phyloP scores from a whole-genome alignment of 202 grass and related monocot genomes.

The Cymbopogon flexuosus region DNA sequence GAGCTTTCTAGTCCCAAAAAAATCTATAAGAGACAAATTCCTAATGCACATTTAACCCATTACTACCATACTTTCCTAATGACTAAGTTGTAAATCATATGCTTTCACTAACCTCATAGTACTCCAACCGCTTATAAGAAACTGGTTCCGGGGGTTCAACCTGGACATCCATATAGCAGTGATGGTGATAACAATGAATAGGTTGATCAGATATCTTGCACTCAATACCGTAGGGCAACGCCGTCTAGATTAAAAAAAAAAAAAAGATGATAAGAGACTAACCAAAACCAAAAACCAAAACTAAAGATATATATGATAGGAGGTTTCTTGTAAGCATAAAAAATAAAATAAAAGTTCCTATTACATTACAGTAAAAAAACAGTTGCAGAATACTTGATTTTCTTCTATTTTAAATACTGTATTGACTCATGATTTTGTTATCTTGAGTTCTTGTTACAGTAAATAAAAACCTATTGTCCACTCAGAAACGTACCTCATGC shows the following conservation, averaged over 20 bases:
- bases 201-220: conserved; percentile 28
- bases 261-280: background rate
- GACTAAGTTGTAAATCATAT: conserved; percentile 6
- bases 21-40: conserved; percentile 1
- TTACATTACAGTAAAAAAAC: background rate
- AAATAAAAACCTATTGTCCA: background rate
- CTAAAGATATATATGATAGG: background rate
- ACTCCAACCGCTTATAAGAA: conserved; percentile 40
- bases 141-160: conserved; percentile 24
- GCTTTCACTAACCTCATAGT: conserved; percentile 33
- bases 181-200: conserved; percentile 26
- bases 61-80: background rate
- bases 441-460: background rate
- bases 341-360: background rate
- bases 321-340: background rate
- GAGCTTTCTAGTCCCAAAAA: background rate
- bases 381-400: background rate
- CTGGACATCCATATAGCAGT: conserved; percentile 43
- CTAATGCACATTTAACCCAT: background rate
- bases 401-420: background rate
- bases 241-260: conserved; percentile 22
- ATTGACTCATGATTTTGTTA: background rate
- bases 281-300: background rate
- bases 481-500: conserved; percentile 22
- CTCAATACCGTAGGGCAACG: conserved; percentile 25